A percentile compares a stretch with the other conserved stretches of the same genome.
These are phyloP conservation scores for Ascochyta viciae-villosae DNA, from an alignment of 2,329 filamentous ascomycete genomes.

Conservation along the genomic window DNA sequence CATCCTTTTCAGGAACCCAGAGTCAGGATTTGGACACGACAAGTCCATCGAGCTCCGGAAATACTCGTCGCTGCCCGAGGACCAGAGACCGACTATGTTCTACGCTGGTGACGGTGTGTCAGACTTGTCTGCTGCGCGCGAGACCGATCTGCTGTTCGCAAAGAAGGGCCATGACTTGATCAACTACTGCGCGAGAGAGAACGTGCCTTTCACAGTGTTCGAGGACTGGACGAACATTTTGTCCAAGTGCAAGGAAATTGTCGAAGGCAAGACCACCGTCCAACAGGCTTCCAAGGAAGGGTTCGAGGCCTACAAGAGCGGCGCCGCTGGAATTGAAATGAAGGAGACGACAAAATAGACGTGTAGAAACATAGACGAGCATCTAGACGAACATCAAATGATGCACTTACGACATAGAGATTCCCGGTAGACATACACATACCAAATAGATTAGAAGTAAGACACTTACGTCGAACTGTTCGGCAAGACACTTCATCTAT, in stretches of 20 bases:
- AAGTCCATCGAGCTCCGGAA: conserved; percentile 91
- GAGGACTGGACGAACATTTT: conserved; percentile 83
- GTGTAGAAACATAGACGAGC: background rate
- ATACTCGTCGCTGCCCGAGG: conserved; percentile 75
- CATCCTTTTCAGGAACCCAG: conserved; percentile 82
- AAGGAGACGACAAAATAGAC: conserved; percentile 28
- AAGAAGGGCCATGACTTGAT: conserved; percentile 92
- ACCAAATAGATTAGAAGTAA: conserved; percentile 22
- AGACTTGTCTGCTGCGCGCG: conserved; percentile 87
- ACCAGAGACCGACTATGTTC: conserved; percentile 80
- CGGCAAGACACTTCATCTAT: no score
- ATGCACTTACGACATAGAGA: conserved; percentile 18
- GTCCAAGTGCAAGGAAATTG: conserved; percentile 76
- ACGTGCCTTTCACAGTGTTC: conserved; percentile 88
- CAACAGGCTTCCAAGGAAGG: conserved; percentile 70
- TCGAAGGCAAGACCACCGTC: conserved; percentile 72
- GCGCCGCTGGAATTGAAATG: conserved; percentile 47
- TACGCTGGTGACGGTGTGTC: conserved; percentile 96
- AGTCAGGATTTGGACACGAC: conserved; percentile 92
- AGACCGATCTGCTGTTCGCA: conserved; percentile 92
- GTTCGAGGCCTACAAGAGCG: conserved; percentile 55
- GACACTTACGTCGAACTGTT: no score
- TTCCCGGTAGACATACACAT: conserved; percentile 18
- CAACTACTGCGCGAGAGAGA: conserved; percentile 81
- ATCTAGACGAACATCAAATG: background rate